phyloP scores from a whole-genome alignment of 345 rosid genomes.

The Gossypium sturtianum region DNA sequence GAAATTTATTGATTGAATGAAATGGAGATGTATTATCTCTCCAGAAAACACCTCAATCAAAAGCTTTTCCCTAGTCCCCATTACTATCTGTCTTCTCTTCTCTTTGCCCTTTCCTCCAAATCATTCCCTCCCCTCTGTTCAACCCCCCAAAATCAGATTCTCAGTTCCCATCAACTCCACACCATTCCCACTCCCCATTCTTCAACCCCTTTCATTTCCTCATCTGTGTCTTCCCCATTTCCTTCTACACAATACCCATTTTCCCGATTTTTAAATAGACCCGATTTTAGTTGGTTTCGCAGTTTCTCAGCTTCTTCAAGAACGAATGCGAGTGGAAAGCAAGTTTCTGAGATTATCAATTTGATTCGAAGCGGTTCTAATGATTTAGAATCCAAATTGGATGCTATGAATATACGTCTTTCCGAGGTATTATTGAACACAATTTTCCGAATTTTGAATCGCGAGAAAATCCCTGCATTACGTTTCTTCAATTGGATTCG shows the following conservation, averaged over 20 bases:
- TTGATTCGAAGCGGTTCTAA: slow-evolving; percentile 21
- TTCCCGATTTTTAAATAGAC: not conserved
- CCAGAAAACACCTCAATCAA: not conserved
- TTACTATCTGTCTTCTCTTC: not conserved
- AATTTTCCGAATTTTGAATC: slow-evolving; percentile 30
- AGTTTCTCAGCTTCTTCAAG: not conserved
- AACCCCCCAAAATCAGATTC: not conserved
- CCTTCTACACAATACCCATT: not conserved
- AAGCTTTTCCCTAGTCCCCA: not conserved
- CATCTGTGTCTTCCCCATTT: not conserved
- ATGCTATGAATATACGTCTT: slow-evolving; percentile 23
- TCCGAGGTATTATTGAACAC: slow-evolving; percentile 18
- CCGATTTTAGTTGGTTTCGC: not conserved
- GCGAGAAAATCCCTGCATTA: slow-evolving; percentile 31
- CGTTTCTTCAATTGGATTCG: slow-evolving; percentile 39
- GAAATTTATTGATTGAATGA: not conserved
- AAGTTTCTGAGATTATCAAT: slow-evolving; percentile 20
- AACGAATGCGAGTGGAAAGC: slow-evolving; percentile 5
- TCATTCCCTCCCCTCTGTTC: not conserved
- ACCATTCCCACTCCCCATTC: not conserved
- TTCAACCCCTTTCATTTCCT: not conserved
- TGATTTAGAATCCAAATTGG: slow-evolving; percentile 33
- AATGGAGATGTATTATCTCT: not conserved
- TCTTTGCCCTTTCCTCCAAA: not conserved
- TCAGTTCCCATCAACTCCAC: not conserved